Conservation (phyloP, 805 yeast genomes). For the Hanseniaspora vineae region DNA sequence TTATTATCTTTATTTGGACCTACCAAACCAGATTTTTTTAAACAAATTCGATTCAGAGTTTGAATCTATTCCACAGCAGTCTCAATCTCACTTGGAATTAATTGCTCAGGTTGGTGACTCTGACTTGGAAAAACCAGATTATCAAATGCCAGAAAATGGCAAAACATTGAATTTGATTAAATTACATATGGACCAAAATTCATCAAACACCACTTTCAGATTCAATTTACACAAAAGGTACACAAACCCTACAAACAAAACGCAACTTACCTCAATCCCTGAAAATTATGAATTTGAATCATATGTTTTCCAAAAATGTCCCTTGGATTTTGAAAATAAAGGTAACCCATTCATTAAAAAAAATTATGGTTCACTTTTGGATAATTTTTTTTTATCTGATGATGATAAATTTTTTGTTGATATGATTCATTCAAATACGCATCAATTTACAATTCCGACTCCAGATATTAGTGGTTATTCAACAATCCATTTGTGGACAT, state of each 20-base stretch:
- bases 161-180: conserved; percentile 2
- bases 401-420: background rate
- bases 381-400: background rate
- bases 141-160: conserved; percentile 20
- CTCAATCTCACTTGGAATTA: conserved; percentile 26
- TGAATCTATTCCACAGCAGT: background rate
- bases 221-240: conserved; percentile 42
- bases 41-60: conserved; percentile 34
- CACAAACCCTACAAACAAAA: conserved; percentile 23
- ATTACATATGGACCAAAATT: background rate
- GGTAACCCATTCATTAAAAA: conserved; percentile 2
- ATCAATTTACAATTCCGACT: conserved; percentile 26
- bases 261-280: conserved; percentile 6
- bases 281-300: conserved; percentile 25
- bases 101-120: conserved; percentile 37
- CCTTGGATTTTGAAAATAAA: conserved; percentile 6
- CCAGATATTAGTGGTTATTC: conserved; percentile 23
- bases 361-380: background rate
- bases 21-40: conserved; percentile 36
- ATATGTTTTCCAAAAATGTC: conserved; percentile 38
- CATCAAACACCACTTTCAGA: conserved; percentile 12
- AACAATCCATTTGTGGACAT: conserved; percentile 25
- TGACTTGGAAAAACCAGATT: conserved; percentile 46
- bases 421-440: conserved; percentile 7
- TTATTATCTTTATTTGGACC: conserved; percentile 29